Percentiles rank a stretch among this genome's conserved stretches.
phyloP scores from a whole-genome alignment of 345 rosid genomes.

The Odontarrhena argentea region DNA sequence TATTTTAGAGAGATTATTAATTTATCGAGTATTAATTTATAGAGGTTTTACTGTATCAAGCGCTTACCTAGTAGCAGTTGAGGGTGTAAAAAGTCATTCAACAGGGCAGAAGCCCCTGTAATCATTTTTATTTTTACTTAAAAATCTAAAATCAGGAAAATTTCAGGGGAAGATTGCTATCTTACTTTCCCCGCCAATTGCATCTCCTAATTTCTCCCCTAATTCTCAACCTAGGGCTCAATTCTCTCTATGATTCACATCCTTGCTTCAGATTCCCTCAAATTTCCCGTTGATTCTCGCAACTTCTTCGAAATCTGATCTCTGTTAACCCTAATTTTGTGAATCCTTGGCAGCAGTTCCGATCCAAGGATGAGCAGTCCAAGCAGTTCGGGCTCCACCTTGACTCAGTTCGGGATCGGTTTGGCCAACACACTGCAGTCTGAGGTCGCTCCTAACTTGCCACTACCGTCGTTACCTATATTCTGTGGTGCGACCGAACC shows the following conservation, averaged over 20 bases:
- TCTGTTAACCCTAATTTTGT: constrained; percentile 38
- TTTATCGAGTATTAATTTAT: too few relatives aligned
- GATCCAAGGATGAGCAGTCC: constrained; percentile 71
- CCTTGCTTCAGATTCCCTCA: constrained; percentile 37
- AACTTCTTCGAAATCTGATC: constrained; percentile 14
- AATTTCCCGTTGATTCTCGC: constrained; percentile 34
- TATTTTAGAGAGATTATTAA: too few relatives aligned
- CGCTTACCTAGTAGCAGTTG: neutral
- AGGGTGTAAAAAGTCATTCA: constrained; percentile 14
- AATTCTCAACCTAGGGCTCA: constrained; percentile 53
- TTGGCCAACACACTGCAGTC: constrained; percentile 90
- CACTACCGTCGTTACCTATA: constrained; percentile 85
- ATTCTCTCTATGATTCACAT: constrained; percentile 29
- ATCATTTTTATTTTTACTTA: constrained; percentile 3
- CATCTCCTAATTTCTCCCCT: constrained; percentile 31
- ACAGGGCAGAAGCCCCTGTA: neutral
- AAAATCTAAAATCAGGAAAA: constrained; percentile 26
- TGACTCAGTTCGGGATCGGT: constrained; percentile 66
- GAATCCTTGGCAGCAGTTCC: constrained; percentile 42
- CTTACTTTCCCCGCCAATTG: constrained; percentile 82
- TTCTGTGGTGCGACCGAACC: constrained; percentile 83
- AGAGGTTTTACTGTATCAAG: too few relatives aligned
- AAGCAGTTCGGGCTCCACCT: constrained; percentile 47
- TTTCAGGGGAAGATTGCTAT: constrained; percentile 33
- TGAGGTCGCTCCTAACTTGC: constrained; percentile 86